phyloP scores from a whole-genome alignment of 148 eudicot species.

The Persicaria tinctoria region DNA sequence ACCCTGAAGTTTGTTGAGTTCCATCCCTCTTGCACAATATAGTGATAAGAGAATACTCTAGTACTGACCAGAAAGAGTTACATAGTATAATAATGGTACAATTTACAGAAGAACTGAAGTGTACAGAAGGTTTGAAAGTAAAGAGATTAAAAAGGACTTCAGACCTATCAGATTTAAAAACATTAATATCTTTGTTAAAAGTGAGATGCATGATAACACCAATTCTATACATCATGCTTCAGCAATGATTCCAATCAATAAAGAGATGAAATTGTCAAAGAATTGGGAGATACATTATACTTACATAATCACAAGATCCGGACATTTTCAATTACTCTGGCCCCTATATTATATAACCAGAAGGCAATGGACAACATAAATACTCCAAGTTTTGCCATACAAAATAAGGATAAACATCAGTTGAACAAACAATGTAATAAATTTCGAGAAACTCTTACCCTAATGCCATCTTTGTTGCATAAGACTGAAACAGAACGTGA shows the following conservation, averaged over 20 bases:
- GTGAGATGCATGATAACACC: no score
- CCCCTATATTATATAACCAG: conserved; percentile 37
- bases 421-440: not conserved
- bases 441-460: conserved; percentile 34
- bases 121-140: no score
- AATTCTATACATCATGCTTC: not conserved
- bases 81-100: not conserved
- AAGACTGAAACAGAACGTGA: conserved; percentile 75
- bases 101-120: no score
- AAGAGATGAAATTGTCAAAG: conserved; percentile 7
- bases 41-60: not conserved
- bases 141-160: not conserved
- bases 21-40: not conserved
- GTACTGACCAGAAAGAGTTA: not conserved
- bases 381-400: not conserved
- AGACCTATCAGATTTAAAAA: not conserved
- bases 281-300: conserved; percentile 17
- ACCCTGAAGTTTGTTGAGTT: no score
- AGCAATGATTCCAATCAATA: not conserved
- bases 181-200: no score
- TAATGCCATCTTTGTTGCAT: conserved; percentile 47
- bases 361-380: conserved; percentile 11
- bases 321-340: conserved; percentile 42
- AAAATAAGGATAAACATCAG: conserved; percentile 8
- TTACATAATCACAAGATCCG: conserved; percentile 73